Evolutionary conservation across 2,329 filamentous ascomycete species (phyloP), one percentile per base, ranked within the genome.

Genomic region (Hypoxylon sp.): DNA sequence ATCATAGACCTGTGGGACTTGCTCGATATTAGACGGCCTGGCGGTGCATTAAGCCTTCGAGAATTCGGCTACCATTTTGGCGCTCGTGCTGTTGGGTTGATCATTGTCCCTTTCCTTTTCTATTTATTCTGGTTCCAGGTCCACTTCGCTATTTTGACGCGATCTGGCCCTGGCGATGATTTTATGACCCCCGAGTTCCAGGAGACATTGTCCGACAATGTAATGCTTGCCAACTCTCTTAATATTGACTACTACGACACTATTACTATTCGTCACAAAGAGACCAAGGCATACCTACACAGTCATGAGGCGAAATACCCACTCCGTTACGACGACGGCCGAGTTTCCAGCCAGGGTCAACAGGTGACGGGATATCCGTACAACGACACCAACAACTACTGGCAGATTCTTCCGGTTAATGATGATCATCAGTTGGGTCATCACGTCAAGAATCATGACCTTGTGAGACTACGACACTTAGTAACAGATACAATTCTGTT

Each of bases 91-190:
- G 84, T 97, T 70, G 94, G 92, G 13, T 85, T 99, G 61, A 93
- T 98, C 74, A 79, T 97, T 72, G 88, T 98, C 73, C 96, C 96
- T 13, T 98, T 99, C 85, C 85, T 98, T 76, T 97, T 99, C 82
- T 99, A 99, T 81, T 88, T 99, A 50, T 98, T 99, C 86, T 99
- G 96, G 96, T 99, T 99, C 90, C 96, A 99, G 86, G 94, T 99
- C 30, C 96, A 99, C 83, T 99, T 99, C 80, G 87, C 93, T 48
- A 93, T 99, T 75, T 86, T 99, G 69, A 91, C 84, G 72, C 88
- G 91, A 66, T 98, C 96, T 57, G 96, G 96, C 36, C 95, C 96
- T 48, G 96, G 96, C 59, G 96, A 99, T 78, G 95, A 98, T 77
- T 99, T 99, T 83, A 99, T 99, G 96, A 94, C 92, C 3, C 96